Evolutionary conservation across 1,139 yeast genomes (phyloP), one percentile per base, ranked within the genome.

Genomic region (Geotrichum candidum): DNA sequence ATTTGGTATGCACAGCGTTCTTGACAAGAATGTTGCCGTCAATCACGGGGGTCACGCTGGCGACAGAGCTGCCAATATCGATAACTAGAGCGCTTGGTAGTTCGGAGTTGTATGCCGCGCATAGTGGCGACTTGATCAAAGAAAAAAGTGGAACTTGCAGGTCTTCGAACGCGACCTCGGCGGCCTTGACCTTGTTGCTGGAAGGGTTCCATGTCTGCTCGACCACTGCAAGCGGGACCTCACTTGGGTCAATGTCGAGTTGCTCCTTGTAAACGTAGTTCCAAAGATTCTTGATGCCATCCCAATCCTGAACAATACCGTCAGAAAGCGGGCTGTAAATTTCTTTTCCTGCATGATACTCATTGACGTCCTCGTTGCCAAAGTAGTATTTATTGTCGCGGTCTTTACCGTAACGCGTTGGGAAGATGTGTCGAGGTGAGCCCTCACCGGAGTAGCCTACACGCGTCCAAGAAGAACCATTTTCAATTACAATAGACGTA

Each of bases 391-490:
- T 62, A 31, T 59, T 62, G 33, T 65, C 66, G n/a, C 41, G 67
- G 57, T 65, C 67, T 55, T 69, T 69, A 54, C 75, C 78, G 65
- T 77, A 78, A 25, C 67, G 73, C 1, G 97, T 88, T 2, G 97
- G 92, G 9, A 87, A 76, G 33, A 87, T 83, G 11, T 86, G 78
- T 65, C 87, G 84, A 15, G 99, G 99, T 64, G 83, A 80, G 70
- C 90, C 96, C 65, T 92, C 96, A 22, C 99, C 99, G 2, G 98
- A 94, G 71, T 84, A 90, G 1, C 99, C 99, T 35, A 89, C 85
- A 63, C 95, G 84, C 10, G 97, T 91, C 65, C 84, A 78, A 65
- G 82, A 84, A 11, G 97, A 87, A 38, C 99, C 98, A 1, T 96
- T 91, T 72, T 94, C 99, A 52, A 94, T 80, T 52, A 95, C 96